These are phyloP conservation scores for Trichophyton equinum DNA, from an alignment of 2,329 filamentous ascomycete species.

Conservation along the genomic window DNA sequence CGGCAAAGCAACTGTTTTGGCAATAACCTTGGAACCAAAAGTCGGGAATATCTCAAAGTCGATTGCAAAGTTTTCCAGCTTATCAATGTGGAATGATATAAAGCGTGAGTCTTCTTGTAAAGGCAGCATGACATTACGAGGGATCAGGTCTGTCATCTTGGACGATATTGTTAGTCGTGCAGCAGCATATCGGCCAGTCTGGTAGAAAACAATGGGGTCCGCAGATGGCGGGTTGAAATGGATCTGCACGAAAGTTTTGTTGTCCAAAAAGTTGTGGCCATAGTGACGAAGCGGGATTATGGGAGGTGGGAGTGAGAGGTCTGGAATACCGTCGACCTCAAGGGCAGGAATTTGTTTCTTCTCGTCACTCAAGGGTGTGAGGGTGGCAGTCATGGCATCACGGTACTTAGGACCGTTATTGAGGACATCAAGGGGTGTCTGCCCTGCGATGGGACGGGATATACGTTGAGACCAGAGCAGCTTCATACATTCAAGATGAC, in stretches of 20 bases:
- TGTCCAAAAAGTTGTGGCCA: conserved; percentile 96
- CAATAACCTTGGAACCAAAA: conserved; percentile 94
- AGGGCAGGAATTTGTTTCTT: conserved; percentile 28
- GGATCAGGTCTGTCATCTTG: conserved; percentile 89
- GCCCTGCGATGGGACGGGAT: conserved; percentile 15
- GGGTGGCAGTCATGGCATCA: conserved; percentile 13
- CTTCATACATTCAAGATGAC: conserved; percentile 86
- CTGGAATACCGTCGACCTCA: conserved; percentile 75
- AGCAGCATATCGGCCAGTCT: conserved; percentile 90
- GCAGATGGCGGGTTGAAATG: conserved; percentile 51
- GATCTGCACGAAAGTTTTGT: conserved; percentile 90
- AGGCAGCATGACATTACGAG: conserved; percentile 86
- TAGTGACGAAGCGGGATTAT: conserved; percentile 92
- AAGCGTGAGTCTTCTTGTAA: conserved; percentile 92
- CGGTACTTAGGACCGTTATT: conserved; percentile 25
- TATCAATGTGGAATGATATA: conserved; percentile 93
- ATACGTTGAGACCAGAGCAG: conserved; percentile 46
- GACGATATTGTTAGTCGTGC: conserved; percentile 92
- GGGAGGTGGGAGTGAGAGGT: conserved; percentile 81
- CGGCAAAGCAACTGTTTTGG: conserved; percentile 83
- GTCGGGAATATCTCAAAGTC: conserved; percentile 98
- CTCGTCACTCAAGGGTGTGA: conserved; percentile 2
- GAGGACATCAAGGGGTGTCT: conserved; percentile 24
- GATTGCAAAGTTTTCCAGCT: conserved; percentile 78
- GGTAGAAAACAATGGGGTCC: conserved; percentile 85